phyloP scores from a whole-genome alignment of 2,329 filamentous ascomycete genomes.

The Diaporthe vexans region DNA sequence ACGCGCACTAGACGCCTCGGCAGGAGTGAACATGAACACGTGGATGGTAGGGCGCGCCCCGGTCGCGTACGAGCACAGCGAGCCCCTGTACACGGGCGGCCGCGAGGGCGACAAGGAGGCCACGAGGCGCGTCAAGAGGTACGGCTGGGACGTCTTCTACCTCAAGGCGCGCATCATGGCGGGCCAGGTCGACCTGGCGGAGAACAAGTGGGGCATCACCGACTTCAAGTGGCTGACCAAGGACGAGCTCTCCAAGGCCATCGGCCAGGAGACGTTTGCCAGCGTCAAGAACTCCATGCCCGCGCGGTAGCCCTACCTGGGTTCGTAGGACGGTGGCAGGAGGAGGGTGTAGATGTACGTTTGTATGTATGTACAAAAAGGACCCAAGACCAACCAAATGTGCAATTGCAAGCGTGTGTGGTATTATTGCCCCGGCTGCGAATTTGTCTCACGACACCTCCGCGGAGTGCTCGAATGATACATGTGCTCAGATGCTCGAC shows the following conservation, averaged over 20 bases:
- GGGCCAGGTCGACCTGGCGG: constrained; percentile 86
- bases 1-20: constrained; percentile 81
- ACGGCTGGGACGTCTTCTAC: constrained; percentile 90
- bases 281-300: constrained; percentile 84
- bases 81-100: constrained; percentile 62
- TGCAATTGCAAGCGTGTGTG: no score
- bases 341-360: constrained; percentile 17
- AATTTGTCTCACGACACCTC: background rate
- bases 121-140: constrained; percentile 49
- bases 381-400: constrained; percentile 13
- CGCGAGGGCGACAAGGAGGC: constrained; percentile 48
- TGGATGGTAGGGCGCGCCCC: constrained; percentile 96
- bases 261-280: constrained; percentile 79
- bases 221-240: constrained; percentile 95
- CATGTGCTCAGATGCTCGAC: background rate
- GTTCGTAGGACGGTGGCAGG: constrained; percentile 69
- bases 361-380: constrained; percentile 25
- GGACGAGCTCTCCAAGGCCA: constrained; percentile 82
- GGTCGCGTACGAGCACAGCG: constrained; percentile 80
- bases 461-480: background rate
- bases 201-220: constrained; percentile 78
- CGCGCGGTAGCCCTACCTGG: constrained; percentile 23
- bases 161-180: constrained; percentile 97
- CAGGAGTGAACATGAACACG: constrained; percentile 97
- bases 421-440: no score